phyloP scores from a whole-genome alignment of 1,284 basidiomycete genomes.

The Lentinula novae-zelandiae region DNA sequence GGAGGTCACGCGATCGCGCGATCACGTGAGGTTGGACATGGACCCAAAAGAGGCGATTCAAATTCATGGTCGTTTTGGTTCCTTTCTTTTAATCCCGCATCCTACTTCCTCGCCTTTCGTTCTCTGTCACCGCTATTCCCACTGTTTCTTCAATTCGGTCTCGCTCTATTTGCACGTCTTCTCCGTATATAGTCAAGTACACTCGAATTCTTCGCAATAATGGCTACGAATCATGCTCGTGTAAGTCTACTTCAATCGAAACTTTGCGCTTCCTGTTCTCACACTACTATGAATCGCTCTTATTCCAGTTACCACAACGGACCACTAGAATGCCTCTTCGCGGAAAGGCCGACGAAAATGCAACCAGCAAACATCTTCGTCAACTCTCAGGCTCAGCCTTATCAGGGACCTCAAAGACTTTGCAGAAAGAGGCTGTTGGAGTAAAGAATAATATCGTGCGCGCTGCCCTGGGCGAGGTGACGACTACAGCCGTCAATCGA shows the following conservation, averaged over 20 bases:
- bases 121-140: slow-evolving; percentile 11
- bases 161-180: slow-evolving; percentile 16
- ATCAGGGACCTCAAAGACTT: slow-evolving; percentile 43
- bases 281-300: slow-evolving; percentile 9
- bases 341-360: slow-evolving; percentile 72
- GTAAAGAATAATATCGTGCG: slow-evolving; percentile 46
- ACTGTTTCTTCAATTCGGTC: not conserved
- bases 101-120: slow-evolving; percentile 10
- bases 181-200: slow-evolving; percentile 18
- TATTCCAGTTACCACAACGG: slow-evolving; percentile 14
- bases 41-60: not conserved
- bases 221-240: slow-evolving; percentile 56
- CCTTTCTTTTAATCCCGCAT: slow-evolving; percentile 8
- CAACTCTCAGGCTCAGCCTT: slow-evolving; percentile 48
- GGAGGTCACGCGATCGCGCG: not conserved
- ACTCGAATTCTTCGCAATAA: slow-evolving; percentile 29
- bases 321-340: slow-evolving; percentile 37
- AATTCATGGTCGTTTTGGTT: slow-evolving; percentile 1
- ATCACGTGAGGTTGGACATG: slow-evolving; percentile 9
- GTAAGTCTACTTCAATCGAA: slow-evolving; percentile 33
- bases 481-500: slow-evolving; percentile 65
- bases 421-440: slow-evolving; percentile 38
- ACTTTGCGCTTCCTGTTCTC: slow-evolving; percentile 7
- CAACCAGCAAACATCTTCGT: slow-evolving; percentile 56
- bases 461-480: slow-evolving; percentile 69